A percentile compares a stretch with the other conserved stretches of the same genome.
Conservation (phyloP, 2,329 filamentous ascomycete genomes). For the Epichloe gansuensis region DNA sequence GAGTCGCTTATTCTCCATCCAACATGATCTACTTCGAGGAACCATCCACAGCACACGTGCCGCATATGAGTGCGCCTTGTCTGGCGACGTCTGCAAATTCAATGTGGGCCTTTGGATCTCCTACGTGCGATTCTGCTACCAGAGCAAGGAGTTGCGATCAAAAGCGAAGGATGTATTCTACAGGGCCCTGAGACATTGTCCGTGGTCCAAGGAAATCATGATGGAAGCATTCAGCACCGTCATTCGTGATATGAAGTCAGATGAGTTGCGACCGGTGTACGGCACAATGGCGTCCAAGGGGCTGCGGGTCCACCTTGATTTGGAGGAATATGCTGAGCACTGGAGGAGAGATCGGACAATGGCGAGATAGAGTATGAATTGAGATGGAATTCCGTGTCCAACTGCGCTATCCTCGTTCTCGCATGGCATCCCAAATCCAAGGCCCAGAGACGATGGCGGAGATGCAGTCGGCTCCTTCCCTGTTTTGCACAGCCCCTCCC, state of each 20-base stretch:
- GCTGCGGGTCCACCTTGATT: slow-evolving; percentile 36
- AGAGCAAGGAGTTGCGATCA: slow-evolving; percentile 23
- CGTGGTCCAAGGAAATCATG: slow-evolving; percentile 36
- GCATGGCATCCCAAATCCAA: neutral
- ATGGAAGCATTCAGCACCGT: slow-evolving; percentile 40
- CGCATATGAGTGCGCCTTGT: slow-evolving; percentile 41
- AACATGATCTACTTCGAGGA: slow-evolving; percentile 36
- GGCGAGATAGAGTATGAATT: neutral
- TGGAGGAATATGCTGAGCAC: slow-evolving; percentile 34
- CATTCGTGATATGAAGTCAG: slow-evolving; percentile 30
- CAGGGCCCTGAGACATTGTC: slow-evolving; percentile 33
- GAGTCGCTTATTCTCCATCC: slow-evolving; percentile 37
- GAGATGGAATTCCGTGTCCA: no score
- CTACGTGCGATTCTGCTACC: slow-evolving; percentile 36
- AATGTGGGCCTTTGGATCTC: slow-evolving; percentile 35
- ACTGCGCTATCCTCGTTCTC: no score
- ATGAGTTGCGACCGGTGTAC: slow-evolving; percentile 37
- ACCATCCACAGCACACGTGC: slow-evolving; percentile 37
- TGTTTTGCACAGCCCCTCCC: neutral
- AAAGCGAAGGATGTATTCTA: slow-evolving; percentile 37
- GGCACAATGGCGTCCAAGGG: slow-evolving; percentile 36
- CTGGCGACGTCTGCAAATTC: slow-evolving; percentile 24
- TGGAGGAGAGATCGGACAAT: slow-evolving; percentile 15
- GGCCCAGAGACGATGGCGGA: neutral
- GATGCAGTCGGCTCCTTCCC: neutral